phyloP scores from a whole-genome alignment of 2,329 filamentous ascomycete species.

The Colletotrichum spinosum region DNA sequence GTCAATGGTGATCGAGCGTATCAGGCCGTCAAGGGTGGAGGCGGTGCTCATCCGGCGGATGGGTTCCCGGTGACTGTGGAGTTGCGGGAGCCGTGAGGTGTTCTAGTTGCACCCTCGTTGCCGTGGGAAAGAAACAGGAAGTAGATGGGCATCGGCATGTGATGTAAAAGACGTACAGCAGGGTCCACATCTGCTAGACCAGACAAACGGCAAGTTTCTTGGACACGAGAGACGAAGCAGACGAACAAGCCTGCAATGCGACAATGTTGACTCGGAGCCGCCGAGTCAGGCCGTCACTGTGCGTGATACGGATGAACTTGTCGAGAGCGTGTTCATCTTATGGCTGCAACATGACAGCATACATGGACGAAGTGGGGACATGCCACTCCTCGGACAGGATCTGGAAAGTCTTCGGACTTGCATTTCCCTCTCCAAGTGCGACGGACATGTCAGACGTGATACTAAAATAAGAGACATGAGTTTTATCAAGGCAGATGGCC shows the following conservation, averaged over 20 bases:
- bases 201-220: not conserved
- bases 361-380: not conserved
- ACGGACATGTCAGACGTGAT: not conserved
- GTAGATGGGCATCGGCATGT: not conserved
- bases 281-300: too few relatives aligned
- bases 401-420: not conserved
- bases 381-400: conserved; percentile 13
- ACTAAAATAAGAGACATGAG: conserved; percentile 3
- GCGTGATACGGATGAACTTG: too few relatives aligned
- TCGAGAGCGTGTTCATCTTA: too few relatives aligned
- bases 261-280: too few relatives aligned
- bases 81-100: not conserved
- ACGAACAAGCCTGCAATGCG: too few relatives aligned
- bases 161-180: too few relatives aligned
- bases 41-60: conserved; percentile 24
- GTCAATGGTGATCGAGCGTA: conserved; percentile 28
- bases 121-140: not conserved
- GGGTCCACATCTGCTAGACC: too few relatives aligned
- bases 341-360: too few relatives aligned
- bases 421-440: not conserved
- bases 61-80: conserved; percentile 16
- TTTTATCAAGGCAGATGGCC: not conserved
- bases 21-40: conserved; percentile 6
- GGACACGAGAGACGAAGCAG: not conserved
- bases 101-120: not conserved